A percentile compares a stretch with the other conserved stretches of the same genome.
Evolutionary conservation across 2,329 filamentous ascomycete genomes (phyloP).

Genomic region (Cladobotryum protrusum): DNA sequence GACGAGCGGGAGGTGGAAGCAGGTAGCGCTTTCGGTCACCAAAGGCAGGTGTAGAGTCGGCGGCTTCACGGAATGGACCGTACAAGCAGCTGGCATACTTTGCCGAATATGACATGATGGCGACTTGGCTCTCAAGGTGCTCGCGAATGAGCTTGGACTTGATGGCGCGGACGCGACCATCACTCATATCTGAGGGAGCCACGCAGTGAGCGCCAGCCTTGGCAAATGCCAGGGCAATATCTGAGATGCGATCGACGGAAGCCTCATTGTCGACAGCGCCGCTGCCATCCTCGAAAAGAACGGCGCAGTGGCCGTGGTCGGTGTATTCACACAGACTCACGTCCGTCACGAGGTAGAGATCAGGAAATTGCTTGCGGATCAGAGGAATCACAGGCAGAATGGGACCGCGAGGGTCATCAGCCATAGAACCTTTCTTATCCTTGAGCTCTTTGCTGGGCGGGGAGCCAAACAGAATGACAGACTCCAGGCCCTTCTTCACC

Average conservation of each 20-base stretch:
- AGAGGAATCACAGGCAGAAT: neutral
- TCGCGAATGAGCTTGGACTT: neutral
- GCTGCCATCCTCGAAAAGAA: neutral
- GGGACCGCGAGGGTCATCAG: neutral
- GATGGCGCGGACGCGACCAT: neutral
- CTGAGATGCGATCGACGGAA: too few species aligned
- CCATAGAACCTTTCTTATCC: too few species aligned
- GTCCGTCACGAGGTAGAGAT: constrained; percentile 1
- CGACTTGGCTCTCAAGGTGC: neutral
- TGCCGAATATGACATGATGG: constrained; percentile 2
- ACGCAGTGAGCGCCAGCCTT: too few species aligned
- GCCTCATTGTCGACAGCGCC: too few species aligned
- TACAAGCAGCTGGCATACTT: constrained; percentile 3
- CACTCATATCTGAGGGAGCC: too few species aligned
- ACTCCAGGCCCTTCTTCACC: too few species aligned
- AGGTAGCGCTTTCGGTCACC: neutral
- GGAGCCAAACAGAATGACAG: too few species aligned
- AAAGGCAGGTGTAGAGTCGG: neutral
- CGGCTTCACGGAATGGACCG: neutral
- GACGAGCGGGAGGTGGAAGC: neutral
- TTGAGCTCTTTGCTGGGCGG: too few species aligned
- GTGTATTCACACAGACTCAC: constrained; percentile 1
- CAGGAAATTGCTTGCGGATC: constrained; percentile 1
- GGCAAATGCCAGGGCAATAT: too few species aligned
- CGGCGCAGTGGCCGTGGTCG: neutral